Conservation (phyloP, 306 rosid genomes). For the Cucurbita maxima region DNA sequence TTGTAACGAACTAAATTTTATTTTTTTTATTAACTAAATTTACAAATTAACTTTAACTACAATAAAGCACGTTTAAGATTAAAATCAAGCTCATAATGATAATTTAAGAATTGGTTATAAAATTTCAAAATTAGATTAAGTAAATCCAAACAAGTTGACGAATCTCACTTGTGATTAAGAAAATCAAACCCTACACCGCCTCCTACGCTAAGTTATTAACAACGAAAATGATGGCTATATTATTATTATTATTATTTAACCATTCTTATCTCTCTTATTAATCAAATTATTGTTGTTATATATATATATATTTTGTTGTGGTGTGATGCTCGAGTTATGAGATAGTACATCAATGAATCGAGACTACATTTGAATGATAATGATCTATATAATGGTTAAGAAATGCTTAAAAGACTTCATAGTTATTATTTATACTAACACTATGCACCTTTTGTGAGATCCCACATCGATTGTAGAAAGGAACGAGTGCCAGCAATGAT, state of each 20-base stretch:
- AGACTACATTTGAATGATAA: no score
- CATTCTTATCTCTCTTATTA: neutral
- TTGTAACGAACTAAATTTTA: neutral
- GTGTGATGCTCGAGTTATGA: no score
- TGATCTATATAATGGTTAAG: no score
- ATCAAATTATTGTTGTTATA: neutral
- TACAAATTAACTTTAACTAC: neutral
- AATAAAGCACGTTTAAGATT: neutral
- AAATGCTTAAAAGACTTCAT: no score
- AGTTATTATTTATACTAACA: no score
- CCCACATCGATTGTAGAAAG: no score
- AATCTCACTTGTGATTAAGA: neutral
- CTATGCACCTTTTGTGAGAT: no score
- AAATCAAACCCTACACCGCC: neutral
- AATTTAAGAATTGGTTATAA: neutral
- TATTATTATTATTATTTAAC: neutral
- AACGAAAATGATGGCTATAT: neutral
- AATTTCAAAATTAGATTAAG: neutral
- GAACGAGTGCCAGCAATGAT: no score
- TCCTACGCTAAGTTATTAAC: neutral
- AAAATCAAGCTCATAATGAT: neutral
- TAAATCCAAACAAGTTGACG: neutral
- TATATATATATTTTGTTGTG: no score
- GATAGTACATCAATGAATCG: no score
- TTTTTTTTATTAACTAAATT: no score